phyloP scores from a whole-genome alignment of 2,329 filamentous ascomycete genomes.

The Colletotrichum magnum region DNA sequence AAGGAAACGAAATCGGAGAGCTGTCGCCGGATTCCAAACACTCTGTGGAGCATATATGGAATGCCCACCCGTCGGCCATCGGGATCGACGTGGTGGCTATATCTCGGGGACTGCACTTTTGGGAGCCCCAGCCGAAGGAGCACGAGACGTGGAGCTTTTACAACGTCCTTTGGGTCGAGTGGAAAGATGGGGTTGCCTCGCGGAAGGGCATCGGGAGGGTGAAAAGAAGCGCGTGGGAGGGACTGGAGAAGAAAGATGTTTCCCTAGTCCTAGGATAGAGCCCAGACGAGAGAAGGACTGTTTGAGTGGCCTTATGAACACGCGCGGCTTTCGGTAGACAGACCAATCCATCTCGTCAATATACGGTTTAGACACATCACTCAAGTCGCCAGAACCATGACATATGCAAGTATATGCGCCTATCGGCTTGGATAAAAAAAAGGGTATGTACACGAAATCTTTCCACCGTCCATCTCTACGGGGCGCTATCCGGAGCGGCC shows the following conservation, averaged over 20 bases:
- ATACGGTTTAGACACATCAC: too few species aligned
- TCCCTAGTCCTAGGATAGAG: neutral
- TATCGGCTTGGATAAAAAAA: neutral
- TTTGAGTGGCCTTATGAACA: too few species aligned
- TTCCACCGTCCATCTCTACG: slow-evolving; percentile 1
- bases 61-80: neutral
- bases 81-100: neutral
- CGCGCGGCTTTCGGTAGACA: too few species aligned
- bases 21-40: neutral
- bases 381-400: too few species aligned
- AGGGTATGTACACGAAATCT: slow-evolving; percentile 36
- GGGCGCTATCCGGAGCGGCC: slow-evolving; percentile 17
- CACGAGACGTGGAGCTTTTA: neutral
- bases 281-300: neutral
- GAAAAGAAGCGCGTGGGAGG: neutral
- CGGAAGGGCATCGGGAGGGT: neutral
- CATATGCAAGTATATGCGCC: slow-evolving; percentile 9
- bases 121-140: neutral
- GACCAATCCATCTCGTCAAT: too few species aligned
- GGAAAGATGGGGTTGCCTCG: neutral
- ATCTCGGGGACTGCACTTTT: neutral
- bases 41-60: neutral
- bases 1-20: neutral
- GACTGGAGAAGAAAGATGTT: neutral
- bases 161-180: neutral